These are phyloP conservation scores for Pulicaria dysenterica DNA, from an alignment of 129 eudicot genomes.

Conservation along the genomic window DNA sequence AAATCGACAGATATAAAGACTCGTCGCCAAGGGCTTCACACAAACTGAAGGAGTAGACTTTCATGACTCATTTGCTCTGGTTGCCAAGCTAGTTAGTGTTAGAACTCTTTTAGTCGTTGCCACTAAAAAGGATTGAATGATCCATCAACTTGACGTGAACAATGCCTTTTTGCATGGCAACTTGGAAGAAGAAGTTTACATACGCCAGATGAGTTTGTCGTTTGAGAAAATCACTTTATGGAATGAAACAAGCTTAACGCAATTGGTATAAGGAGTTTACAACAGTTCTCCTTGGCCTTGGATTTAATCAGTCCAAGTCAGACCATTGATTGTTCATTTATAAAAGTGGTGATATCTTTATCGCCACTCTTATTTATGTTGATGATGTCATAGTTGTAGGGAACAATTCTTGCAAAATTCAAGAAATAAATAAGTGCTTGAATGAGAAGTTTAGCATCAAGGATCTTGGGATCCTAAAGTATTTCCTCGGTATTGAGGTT, in stretches of 20 bases:
- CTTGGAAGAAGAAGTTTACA: background rate
- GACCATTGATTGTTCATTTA: background rate
- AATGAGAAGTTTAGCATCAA: no score
- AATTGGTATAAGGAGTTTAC: background rate
- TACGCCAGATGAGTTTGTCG: background rate
- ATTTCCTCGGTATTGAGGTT: no score
- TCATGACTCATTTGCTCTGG: no score
- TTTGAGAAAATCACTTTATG: background rate
- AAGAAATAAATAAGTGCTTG: no score
- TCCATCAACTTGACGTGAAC: no score
- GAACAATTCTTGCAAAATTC: no score
- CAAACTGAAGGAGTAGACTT: no score
- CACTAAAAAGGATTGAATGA: no score
- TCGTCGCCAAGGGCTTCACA: background rate
- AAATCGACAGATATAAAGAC: background rate
- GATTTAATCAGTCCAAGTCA: background rate
- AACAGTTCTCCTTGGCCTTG: background rate
- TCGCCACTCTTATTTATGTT: background rate
- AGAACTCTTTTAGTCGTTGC: no score
- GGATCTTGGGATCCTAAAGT: no score
- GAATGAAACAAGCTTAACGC: background rate
- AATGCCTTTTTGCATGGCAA: background rate
- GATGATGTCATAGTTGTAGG: background rate
- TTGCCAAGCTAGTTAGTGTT: no score
- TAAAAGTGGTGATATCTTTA: no score